Conservation (phyloP, 768 basidiomycete species). For the Trichaptum fuscoviolaceum region DNA sequence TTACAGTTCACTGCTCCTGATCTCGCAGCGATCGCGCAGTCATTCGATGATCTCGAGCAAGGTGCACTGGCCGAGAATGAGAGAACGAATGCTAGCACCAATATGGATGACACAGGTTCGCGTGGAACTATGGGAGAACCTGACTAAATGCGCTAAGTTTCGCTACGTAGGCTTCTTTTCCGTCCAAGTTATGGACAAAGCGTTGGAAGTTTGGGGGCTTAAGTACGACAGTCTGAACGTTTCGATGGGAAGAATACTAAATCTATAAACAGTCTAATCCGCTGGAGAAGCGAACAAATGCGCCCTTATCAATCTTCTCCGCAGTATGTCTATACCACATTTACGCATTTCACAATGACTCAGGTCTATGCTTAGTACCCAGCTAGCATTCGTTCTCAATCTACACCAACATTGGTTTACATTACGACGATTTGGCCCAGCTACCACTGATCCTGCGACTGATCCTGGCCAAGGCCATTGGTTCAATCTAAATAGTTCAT, state of each 20-base stretch:
- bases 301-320: conserved; percentile 67
- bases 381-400: conserved; percentile 86
- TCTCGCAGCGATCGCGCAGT: conserved; percentile 67
- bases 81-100: conserved; percentile 48
- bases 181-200: conserved; percentile 81
- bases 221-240: conserved; percentile 39
- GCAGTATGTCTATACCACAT: conserved; percentile 44
- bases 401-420: conserved; percentile 88
- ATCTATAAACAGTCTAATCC: conserved; percentile 49
- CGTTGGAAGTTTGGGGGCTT: conserved; percentile 79
- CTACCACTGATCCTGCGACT: conserved; percentile 29
- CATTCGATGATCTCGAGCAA: conserved; percentile 47
- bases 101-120: conserved; percentile 89
- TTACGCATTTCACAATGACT: conserved; percentile 3
- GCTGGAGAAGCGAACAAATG: conserved; percentile 86
- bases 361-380: conserved; percentile 42
- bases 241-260: not conserved
- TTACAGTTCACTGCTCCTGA: conserved; percentile 72
- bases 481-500: conserved; percentile 85
- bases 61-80: conserved; percentile 33
- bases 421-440: conserved; percentile 69
- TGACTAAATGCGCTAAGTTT: not conserved
- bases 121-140: not conserved
- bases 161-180: conserved; percentile 75
- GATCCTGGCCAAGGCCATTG: conserved; percentile 62